Conservation (phyloP, 768 basidiomycete genomes). For the Xerocomellus chrysenteron region DNA sequence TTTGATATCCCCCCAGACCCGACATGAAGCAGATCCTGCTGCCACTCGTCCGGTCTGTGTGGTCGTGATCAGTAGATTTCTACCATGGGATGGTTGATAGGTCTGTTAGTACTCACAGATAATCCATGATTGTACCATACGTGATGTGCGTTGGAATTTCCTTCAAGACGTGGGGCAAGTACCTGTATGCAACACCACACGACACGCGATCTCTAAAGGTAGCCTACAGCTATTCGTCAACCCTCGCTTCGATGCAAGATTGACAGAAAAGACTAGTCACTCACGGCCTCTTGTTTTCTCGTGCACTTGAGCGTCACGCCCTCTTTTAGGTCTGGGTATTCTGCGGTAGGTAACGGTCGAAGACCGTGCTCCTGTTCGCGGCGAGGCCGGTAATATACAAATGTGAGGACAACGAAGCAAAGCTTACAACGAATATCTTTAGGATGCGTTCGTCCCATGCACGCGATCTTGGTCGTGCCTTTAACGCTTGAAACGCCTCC, state of each 20-base stretch:
- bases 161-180: too few relatives aligned
- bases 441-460: conserved; percentile 9
- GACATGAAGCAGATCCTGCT: not conserved
- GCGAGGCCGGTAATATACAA: not conserved
- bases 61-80: not conserved
- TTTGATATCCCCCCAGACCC: not conserved
- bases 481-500: too few relatives aligned
- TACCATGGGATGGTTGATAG: not conserved
- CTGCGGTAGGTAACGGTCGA: too few relatives aligned
- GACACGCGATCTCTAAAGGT: too few relatives aligned
- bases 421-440: not conserved
- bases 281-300: too few relatives aligned
- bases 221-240: too few relatives aligned
- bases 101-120: not conserved
- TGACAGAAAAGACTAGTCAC: too few relatives aligned
- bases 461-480: not conserved
- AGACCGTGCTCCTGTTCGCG: not conserved
- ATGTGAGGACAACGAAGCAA: not conserved
- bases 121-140: not conserved
- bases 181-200: too few relatives aligned
- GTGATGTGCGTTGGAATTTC: too few relatives aligned
- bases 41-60: not conserved
- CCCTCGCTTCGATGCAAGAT: too few relatives aligned
- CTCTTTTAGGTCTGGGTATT: too few relatives aligned
- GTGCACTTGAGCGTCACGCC: too few relatives aligned